phyloP scores from a whole-genome alignment of 257 asterid species.

The Rehmannia glutinosa region DNA sequence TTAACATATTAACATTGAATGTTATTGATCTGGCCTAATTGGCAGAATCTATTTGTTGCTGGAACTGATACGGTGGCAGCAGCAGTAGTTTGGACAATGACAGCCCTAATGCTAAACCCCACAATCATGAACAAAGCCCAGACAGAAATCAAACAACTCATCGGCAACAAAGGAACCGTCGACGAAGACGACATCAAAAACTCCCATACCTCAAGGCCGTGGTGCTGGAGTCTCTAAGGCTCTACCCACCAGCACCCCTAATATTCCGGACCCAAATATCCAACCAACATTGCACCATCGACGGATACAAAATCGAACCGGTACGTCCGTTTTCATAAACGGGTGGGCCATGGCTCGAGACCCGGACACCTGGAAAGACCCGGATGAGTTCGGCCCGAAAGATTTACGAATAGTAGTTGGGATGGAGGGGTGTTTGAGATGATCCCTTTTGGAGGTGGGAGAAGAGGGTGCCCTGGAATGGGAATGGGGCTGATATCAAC shows the following conservation, averaged over 20 bases:
- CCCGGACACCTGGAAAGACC: conserved; percentile 25
- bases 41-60: conserved; percentile 29
- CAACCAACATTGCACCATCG: neutral
- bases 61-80: conserved; percentile 41
- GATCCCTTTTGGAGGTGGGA: conserved; percentile 34
- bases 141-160: conserved; percentile 12
- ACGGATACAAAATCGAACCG: conserved; percentile 20
- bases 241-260: conserved; percentile 45
- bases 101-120: conserved; percentile 30
- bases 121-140: conserved; percentile 26
- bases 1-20: too few relatives aligned
- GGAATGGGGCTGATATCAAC: conserved; percentile 25
- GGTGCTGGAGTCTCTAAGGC: conserved; percentile 30
- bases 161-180: conserved; percentile 4
- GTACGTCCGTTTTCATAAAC: conserved; percentile 26
- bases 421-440: neutral
- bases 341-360: conserved; percentile 40
- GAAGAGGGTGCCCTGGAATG: conserved; percentile 35
- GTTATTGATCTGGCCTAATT: too few relatives aligned
- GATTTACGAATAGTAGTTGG: conserved; percentile 2
- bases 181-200: conserved; percentile 27
- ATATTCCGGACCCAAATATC: conserved; percentile 20
- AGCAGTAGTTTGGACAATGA: conserved; percentile 34
- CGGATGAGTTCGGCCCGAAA: conserved; percentile 30
- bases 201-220: conserved; percentile 38